A percentile compares a stretch with the other conserved stretches of the same genome.
phyloP scores from a whole-genome alignment of 768 basidiomycete genomes.

The Tephrocybe rancida region DNA sequence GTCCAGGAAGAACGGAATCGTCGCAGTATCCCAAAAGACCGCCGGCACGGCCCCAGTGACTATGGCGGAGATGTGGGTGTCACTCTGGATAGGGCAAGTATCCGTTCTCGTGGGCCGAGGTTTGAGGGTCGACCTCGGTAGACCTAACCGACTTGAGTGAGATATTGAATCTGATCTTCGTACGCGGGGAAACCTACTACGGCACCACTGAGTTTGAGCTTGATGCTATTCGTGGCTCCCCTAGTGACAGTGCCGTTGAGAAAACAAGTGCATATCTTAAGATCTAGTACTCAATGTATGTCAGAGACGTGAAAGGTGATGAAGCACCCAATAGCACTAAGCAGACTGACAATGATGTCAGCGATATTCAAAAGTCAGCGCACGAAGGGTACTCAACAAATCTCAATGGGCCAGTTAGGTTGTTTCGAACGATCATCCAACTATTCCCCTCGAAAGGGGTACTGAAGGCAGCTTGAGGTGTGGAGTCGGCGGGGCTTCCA shows the following conservation, averaged over 20 bases:
- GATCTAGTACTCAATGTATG: conserved; percentile 41
- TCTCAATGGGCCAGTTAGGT: conserved; percentile 71
- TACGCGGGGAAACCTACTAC: conserved; percentile 31
- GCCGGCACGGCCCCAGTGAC: too few species aligned
- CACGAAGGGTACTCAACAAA: conserved; percentile 46
- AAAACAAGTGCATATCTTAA: not conserved
- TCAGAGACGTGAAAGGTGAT: conserved; percentile 66
- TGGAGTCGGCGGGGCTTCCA: conserved; percentile 52
- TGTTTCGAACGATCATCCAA: conserved; percentile 64
- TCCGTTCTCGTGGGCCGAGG: conserved; percentile 61
- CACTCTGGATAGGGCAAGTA: conserved; percentile 42
- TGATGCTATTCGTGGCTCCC: conserved; percentile 53
- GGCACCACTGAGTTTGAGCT: conserved; percentile 50
- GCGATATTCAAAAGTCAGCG: conserved; percentile 10
- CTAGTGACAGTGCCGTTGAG: conserved; percentile 27
- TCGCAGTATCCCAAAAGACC: too few species aligned
- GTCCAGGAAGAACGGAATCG: too few species aligned
- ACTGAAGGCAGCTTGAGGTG: conserved; percentile 44
- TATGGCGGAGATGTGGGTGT: too few species aligned
- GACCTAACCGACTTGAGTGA: conserved; percentile 39
- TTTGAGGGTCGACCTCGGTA: conserved; percentile 65
- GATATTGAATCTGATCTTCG: conserved; percentile 15
- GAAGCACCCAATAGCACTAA: conserved; percentile 61
- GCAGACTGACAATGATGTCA: conserved; percentile 24
- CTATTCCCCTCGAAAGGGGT: conserved; percentile 45